Conservation (phyloP, 176 grass and related monocot species). For the Chloris gayana region DNA sequence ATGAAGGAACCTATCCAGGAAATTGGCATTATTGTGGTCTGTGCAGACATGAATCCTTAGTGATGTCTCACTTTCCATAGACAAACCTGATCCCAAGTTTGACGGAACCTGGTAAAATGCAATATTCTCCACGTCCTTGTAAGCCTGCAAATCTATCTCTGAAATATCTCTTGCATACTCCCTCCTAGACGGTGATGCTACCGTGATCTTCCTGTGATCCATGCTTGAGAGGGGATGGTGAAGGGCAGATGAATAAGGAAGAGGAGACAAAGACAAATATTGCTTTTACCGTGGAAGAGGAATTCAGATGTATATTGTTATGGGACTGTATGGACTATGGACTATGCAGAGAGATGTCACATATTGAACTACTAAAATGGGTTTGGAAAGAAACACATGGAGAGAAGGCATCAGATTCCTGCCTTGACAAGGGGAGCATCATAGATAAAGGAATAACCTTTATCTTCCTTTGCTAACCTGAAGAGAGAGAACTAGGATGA, state of each 20-base stretch:
- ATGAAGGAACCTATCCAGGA: conserved; percentile 56
- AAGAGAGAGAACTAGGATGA: background rate
- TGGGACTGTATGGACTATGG: conserved; percentile 21
- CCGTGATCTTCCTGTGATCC: conserved; percentile 23
- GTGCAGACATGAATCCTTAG: conserved; percentile 63
- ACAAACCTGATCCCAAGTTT: conserved; percentile 44
- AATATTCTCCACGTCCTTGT: conserved; percentile 43
- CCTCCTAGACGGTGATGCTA: conserved; percentile 14
- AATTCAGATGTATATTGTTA: conserved; percentile 27
- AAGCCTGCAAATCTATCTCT: conserved; percentile 43
- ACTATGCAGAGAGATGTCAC: background rate
- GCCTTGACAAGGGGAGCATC: conserved; percentile 50
- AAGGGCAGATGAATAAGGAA: conserved; percentile 33
- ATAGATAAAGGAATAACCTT: conserved; percentile 42
- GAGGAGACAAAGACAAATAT: conserved; percentile 14
- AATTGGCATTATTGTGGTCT: conserved; percentile 35
- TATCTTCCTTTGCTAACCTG: conserved; percentile 45
- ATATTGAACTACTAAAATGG: conserved; percentile 18
- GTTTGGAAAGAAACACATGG: conserved; percentile 32
- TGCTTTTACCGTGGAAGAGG: conserved; percentile 21
- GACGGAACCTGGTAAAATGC: conserved; percentile 44
- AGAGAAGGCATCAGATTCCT: conserved; percentile 50
- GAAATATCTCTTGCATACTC: conserved; percentile 16
- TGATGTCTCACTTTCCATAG: conserved; percentile 64
- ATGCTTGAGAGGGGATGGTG: conserved; percentile 7